Conservation (phyloP, 352 stramenopile genomes). For the Blastocystis sp. region DNA sequence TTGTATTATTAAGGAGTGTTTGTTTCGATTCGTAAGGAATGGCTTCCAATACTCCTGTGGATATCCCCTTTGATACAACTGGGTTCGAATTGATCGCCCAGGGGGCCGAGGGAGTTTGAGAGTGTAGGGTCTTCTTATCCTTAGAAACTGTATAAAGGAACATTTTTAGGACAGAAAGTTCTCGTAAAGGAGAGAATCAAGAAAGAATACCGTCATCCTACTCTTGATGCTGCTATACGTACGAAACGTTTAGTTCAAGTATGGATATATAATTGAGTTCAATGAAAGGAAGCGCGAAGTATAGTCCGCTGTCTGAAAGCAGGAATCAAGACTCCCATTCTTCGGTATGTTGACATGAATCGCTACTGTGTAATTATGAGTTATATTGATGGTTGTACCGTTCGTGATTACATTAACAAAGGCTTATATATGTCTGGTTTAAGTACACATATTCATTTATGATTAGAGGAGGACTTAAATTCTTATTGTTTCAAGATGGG, state of each 20-base stretch:
- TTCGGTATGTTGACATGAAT: slow-evolving; percentile 71
- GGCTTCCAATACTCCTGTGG: neutral
- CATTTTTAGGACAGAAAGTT: slow-evolving; percentile 70
- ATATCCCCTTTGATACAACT: slow-evolving; percentile 17
- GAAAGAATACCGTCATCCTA: slow-evolving; percentile 73
- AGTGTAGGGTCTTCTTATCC: neutral
- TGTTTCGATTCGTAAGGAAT: neutral
- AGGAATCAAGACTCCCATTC: slow-evolving; percentile 71
- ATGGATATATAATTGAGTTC: neutral
- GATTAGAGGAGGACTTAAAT: slow-evolving; percentile 35
- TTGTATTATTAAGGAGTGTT: neutral
- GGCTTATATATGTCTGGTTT: slow-evolving; percentile 35
- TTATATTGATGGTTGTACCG: slow-evolving; percentile 71
- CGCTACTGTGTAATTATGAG: slow-evolving; percentile 73
- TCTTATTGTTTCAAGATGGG: slow-evolving; percentile 70
- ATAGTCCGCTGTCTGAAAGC: slow-evolving; percentile 70
- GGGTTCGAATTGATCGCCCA: slow-evolving; percentile 54
- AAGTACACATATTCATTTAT: neutral
- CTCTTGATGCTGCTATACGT: slow-evolving; percentile 72
- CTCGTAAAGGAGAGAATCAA: slow-evolving; percentile 73
- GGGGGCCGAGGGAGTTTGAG: slow-evolving; percentile 52
- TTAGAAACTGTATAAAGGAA: slow-evolving; percentile 63
- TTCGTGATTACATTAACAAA: slow-evolving; percentile 69
- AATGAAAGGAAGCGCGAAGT: slow-evolving; percentile 71
- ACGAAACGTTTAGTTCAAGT: slow-evolving; percentile 70